Base-by-base conservation (phyloP, 495 filamentous ascomycete species). In the Saxispiralis lemnorum region DNA sequence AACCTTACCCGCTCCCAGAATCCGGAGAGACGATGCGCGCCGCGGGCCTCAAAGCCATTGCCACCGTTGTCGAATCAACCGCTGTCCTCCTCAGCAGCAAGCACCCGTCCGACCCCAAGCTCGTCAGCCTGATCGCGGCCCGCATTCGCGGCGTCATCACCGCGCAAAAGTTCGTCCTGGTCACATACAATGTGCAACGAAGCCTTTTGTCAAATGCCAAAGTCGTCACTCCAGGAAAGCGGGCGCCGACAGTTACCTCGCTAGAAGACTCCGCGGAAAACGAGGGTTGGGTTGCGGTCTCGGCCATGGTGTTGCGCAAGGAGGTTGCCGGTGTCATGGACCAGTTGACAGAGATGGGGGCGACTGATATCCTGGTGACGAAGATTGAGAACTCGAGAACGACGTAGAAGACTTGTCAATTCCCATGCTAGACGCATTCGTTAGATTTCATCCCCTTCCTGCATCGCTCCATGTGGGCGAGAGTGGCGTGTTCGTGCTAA, bases 1-100 rank as follows among this genome's bases (percentile, higher is more conserved):
- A 38, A 41, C 20, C 16, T 15, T 14, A 30, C 16, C 2, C 35
- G 10, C 6, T 31, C 24, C 4, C 46, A 94, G 89, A 97, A 73
- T 97, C 89, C 31, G 89, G 89, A 38, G 87, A 95, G 57, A 97
- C 89, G 10, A 97, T 97, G 89, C 84, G 79, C 55, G 89, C 86
- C 2, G 88, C 88, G 30, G 92, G 92, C n/a, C 70, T 97, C 35
- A 92, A 89, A 61, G 75, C 92, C 47, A 94, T 97, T 56, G 86
- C 85, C 48, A 97, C 89, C 1, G 85, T 97, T 14, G 68, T 94
- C 20, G 75, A 81, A 41, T 83, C 79, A 43, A 83, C 76, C 2
- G 86, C 89, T 18, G 73, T 94, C 19, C 72, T 97, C 30, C 86
- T 97, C 66, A 88, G 87, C 63, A 93, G 87, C 28, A 87, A 79